Base-by-base conservation (phyloP, 2,329 filamentous ascomycete genomes). In the Diaporthe caulivora region DNA sequence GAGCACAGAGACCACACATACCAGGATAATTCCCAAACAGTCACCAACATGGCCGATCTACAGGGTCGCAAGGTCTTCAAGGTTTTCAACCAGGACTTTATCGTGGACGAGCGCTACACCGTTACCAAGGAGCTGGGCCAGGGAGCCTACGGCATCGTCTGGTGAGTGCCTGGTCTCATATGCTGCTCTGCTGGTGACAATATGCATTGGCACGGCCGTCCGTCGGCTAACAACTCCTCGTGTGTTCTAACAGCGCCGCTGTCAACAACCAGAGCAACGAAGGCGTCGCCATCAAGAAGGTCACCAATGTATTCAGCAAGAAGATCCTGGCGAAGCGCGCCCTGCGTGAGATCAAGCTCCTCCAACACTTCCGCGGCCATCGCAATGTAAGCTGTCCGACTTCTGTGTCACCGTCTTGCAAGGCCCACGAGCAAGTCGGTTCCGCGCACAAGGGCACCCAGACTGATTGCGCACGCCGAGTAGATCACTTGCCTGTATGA, bases 261-360 rank as follows among this genome's bases (percentile, higher is more conserved):
- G 94, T 95, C 77, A 98, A 98, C 88, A 92, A 92, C 82, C 92
- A 95, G 83, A 97, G 94, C 42, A 93, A 92, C 80, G 97, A 99
- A 83, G 95, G 96, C 53, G 95, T 99, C 76, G 97, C 97, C 80
- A 97, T 99, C 88, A 99, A 99, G 87, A 99, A 99, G 86, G 95
- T 99, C 83, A 99, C 97, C 87, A 99, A 99, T 93, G 96, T 99
- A 80, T 99, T 99, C 86, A 98, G 95, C 90, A 99, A 99, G 88
- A 98, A 98, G 91, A 99, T 99, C 79, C 90, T 99, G 78, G 97
- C 97, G 80, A 99, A 99, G 92, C 94, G 97, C 81, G 97, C 97
- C 65, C 86, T 99, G 88, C 92, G 97, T 84, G 97, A 99, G 87
- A 98, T 99, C 86, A 99, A 98, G 90, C 90, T 99, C 78, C 89